Evolutionary conservation across 495 filamentous ascomycete species (phyloP), one percentile per base, ranked within the genome.

Genomic region (Schizothecium vesticola): DNA sequence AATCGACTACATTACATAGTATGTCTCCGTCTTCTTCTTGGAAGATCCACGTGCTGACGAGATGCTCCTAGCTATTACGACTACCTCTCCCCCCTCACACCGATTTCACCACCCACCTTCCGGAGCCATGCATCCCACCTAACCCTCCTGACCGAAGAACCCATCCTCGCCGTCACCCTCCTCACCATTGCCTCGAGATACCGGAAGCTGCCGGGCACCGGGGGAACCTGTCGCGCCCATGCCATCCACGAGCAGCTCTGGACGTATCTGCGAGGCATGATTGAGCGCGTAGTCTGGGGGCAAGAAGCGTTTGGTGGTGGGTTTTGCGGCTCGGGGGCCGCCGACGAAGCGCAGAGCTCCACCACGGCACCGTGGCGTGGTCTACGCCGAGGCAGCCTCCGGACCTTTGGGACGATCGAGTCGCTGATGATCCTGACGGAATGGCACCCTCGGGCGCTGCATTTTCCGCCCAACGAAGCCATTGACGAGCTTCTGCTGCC

Each of bases 221-320:
- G 96, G 4, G 89, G 91, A 3, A 83, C 87, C 69, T 95, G 91
- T 56, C 88, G 95, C 56, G 91, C 92, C 0, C 92, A 93, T 71
- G 91, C 92, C 66, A 96, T 99, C 63, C 95, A 98, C 73, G 93
- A 97, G 70, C 89, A 92, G 77, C 86, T 99, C n/a, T 99, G 95
- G 95, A 89, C 87, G 25, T 97, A 97, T 75, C 86, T 97, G 33
- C 88, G 93, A 29, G 90, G 92, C 63, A 97, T 97, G 90, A 93
- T 97, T 65, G 91, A 96, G 75, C 88, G 95, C 22, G 89, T 96
- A 64, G 90, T 97, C 63, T 97, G 92, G 91, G 94, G 94, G 25
- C 93, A 97, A 73, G 93, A 97, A 77, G 92, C 95, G 68, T 96
- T 95, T 74, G 93, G 91, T 31, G 91, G 92, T 23, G 92, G 91